A percentile compares a stretch with the other conserved stretches of the same genome.
These are phyloP conservation scores for Penicillium sp. DNA, from an alignment of 2,329 filamentous ascomycete genomes.

Conservation along the genomic window DNA sequence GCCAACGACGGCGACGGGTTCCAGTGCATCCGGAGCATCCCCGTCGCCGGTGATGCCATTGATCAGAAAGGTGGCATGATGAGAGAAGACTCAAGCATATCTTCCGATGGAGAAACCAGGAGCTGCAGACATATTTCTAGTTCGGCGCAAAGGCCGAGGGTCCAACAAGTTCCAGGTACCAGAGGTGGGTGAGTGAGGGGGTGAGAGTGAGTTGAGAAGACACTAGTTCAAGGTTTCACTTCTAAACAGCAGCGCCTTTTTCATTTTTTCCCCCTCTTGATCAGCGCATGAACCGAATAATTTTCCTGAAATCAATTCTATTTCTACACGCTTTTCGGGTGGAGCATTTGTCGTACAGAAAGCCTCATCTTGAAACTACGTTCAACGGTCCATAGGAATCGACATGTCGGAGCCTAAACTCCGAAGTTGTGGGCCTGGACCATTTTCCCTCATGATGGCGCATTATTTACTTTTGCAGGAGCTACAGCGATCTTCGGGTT, in stretches of 20 bases:
- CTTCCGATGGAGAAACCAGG: not conserved
- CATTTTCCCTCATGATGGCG: no score
- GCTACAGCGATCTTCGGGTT: constrained; percentile 1
- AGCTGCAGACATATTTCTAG: constrained; percentile 7
- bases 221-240: constrained; percentile 1
- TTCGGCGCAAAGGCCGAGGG: not conserved
- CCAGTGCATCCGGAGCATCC: constrained; percentile 8
- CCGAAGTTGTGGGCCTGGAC: not conserved
- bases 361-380: not conserved
- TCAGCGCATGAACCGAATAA: not conserved
- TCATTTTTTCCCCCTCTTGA: not conserved
- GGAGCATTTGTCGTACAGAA: not conserved
- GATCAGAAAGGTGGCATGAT: constrained; percentile 9
- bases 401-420: not conserved
- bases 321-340: not conserved
- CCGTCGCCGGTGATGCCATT: not conserved
- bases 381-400: not conserved
- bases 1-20: constrained; percentile 37
- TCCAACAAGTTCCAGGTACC: not conserved
- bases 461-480: not conserved
- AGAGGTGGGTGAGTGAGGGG: not conserved
- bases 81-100: not conserved
- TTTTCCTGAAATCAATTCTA: not conserved
- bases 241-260: not conserved
- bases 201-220: not conserved